These are phyloP conservation scores for Acer negundo DNA, from an alignment of 345 rosid genomes.

Conservation along the genomic window DNA sequence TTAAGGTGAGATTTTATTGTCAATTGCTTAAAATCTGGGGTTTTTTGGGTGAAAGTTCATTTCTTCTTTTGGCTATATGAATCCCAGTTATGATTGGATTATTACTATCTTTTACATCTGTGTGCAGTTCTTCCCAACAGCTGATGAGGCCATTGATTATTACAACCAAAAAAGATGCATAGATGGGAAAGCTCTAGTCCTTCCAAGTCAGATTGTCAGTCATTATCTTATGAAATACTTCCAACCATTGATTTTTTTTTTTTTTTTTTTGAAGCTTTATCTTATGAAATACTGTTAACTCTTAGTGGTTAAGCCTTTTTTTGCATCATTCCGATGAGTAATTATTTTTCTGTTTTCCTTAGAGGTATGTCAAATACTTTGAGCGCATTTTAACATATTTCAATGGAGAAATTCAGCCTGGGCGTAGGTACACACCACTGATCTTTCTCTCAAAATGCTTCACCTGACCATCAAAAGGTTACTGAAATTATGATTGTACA, in stretches of 20 bases:
- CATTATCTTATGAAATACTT: slow-evolving; percentile 17
- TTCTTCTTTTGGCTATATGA: slow-evolving; percentile 5
- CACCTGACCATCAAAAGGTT: slow-evolving; percentile 13
- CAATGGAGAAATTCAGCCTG: slow-evolving; percentile 68
- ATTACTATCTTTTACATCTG: slow-evolving; percentile 20
- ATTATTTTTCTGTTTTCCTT: slow-evolving; percentile 17
- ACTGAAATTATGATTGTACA: slow-evolving; percentile 32
- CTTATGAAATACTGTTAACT: slow-evolving; percentile 19
- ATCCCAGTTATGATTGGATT: slow-evolving; percentile 15
- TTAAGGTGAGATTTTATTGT: slow-evolving; percentile 54
- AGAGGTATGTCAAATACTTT: slow-evolving; percentile 89
- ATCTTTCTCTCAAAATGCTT: slow-evolving; percentile 16
- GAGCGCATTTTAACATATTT: slow-evolving; percentile 54
- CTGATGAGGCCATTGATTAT: slow-evolving; percentile 82
- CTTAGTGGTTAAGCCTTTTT: slow-evolving; percentile 9
- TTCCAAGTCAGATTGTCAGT: slow-evolving; percentile 98
- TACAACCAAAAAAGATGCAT: slow-evolving; percentile 93
- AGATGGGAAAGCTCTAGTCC: slow-evolving; percentile 89
- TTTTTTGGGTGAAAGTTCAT: not conserved
- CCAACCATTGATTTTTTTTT: too few species aligned
- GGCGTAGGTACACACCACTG: slow-evolving; percentile 62
- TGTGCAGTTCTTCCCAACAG: slow-evolving; percentile 83
- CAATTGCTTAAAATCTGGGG: slow-evolving; percentile 2
- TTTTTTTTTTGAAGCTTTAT: too few species aligned
- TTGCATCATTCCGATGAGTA: slow-evolving; percentile 21